Conservation (phyloP, 208 protist species). For the Jaenimonas drosophilae region DNA sequence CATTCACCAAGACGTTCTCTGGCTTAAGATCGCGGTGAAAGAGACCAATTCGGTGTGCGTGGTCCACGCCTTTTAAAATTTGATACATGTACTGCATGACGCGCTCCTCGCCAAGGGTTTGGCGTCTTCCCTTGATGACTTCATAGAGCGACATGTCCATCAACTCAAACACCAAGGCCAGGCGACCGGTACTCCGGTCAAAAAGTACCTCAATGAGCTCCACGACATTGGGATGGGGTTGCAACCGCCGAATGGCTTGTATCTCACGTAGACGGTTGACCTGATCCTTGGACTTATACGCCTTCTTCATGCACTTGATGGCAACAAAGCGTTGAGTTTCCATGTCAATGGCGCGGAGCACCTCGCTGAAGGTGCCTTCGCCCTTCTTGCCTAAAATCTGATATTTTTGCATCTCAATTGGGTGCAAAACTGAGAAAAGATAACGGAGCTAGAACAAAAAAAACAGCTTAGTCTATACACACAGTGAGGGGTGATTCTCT, state of each 20-base stretch:
- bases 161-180: conserved; percentile 96
- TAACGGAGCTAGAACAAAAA: neutral
- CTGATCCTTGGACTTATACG: conserved; percentile 89
- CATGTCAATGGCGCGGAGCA: conserved; percentile 92
- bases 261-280: conserved; percentile 97
- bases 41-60: conserved; percentile 86
- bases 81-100: conserved; percentile 86
- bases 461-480: neutral
- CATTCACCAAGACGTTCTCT: conserved; percentile 94
- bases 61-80: conserved; percentile 85
- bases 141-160: conserved; percentile 98
- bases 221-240: conserved; percentile 93
- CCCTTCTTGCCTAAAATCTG: conserved; percentile 94
- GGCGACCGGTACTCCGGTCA: conserved; percentile 78
- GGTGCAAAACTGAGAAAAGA: conserved; percentile 3
- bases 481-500: neutral
- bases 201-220: conserved; percentile 94
- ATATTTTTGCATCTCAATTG: conserved; percentile 83
- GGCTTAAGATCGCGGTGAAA: conserved; percentile 97
- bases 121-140: conserved; percentile 85
- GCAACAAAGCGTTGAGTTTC: conserved; percentile 88
- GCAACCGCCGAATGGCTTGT: conserved; percentile 87
- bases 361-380: conserved; percentile 97
- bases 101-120: conserved; percentile 84
- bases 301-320: conserved; percentile 97